Conservation (phyloP, 306 rosid species). For the Herpetospermum pedunculosum region DNA sequence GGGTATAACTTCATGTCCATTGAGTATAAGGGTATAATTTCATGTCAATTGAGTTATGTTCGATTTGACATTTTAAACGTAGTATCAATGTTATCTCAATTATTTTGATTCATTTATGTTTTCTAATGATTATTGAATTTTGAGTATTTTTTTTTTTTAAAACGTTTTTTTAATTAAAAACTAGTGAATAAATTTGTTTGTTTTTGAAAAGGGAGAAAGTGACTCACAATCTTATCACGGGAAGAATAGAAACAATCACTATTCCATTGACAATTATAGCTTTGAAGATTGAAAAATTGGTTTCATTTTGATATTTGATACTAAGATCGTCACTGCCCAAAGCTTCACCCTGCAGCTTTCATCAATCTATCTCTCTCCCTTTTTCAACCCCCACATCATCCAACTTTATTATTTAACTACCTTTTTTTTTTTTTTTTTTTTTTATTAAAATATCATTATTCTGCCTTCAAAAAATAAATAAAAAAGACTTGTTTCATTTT, state of each 20-base stretch:
- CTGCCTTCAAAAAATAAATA: too few relatives aligned
- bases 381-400: neutral
- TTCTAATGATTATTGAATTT: neutral
- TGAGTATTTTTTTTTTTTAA: neutral
- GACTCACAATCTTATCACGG: slow-evolving; percentile 3
- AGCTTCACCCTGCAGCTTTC: neutral
- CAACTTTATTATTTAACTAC: neutral
- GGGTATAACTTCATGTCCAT: too few relatives aligned
- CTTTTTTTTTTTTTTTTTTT: neutral
- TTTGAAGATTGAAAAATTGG: neutral
- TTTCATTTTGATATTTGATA: neutral
- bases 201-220: neutral
- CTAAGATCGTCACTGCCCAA: neutral
- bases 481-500: too few relatives aligned
- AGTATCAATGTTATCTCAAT: neutral
- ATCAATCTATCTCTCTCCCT: neutral
- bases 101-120: neutral
- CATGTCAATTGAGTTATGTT: too few relatives aligned
- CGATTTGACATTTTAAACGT: too few relatives aligned
- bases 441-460: neutral
- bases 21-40: too few relatives aligned
- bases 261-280: neutral
- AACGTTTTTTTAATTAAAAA: neutral
- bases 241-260: slow-evolving; percentile 4
- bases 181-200: neutral